A percentile compares a stretch with the other conserved stretches of the same genome.
Evolutionary conservation across 805 yeast genomes (phyloP).

Genomic region (Candida sithepensis): DNA sequence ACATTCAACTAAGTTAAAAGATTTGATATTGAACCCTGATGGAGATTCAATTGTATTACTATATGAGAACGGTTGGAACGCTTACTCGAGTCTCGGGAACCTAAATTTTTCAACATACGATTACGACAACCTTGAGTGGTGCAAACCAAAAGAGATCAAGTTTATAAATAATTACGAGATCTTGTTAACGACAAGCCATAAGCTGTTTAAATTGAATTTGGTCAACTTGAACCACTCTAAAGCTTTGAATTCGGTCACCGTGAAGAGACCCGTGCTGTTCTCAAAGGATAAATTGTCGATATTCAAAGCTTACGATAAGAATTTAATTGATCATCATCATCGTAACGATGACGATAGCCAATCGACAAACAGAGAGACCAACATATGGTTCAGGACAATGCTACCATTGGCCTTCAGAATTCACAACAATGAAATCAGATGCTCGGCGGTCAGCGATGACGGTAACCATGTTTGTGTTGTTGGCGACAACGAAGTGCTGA

Average conservation of each 20-base stretch:
- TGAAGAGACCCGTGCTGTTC: slow-evolving; percentile 39
- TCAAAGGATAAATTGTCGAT: slow-evolving; percentile 38
- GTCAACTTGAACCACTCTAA: slow-evolving; percentile 22
- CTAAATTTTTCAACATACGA: slow-evolving; percentile 39
- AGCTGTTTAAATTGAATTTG: slow-evolving; percentile 28
- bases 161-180: slow-evolving; percentile 32
- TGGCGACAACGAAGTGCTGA: slow-evolving; percentile 43
- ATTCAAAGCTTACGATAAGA: slow-evolving; percentile 45
- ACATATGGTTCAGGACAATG: slow-evolving; percentile 43
- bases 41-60: slow-evolving; percentile 27
- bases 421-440: slow-evolving; percentile 40
- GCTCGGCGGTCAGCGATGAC: slow-evolving; percentile 41
- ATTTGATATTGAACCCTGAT: slow-evolving; percentile 23
- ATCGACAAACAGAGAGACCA: slow-evolving; percentile 34
- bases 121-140: slow-evolving; percentile 25
- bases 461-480: slow-evolving; percentile 48
- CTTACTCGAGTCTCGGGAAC: slow-evolving; percentile 46
- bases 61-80: slow-evolving; percentile 42
- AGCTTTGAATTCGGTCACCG: slow-evolving; percentile 20
- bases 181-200: slow-evolving; percentile 27
- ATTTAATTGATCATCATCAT: slow-evolving; percentile 36
- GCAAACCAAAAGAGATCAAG: slow-evolving; percentile 13
- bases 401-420: slow-evolving; percentile 44
- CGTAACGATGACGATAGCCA: slow-evolving; percentile 14
- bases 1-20: slow-evolving; percentile 32